Evolutionary conservation across 2,329 filamentous ascomycete species (phyloP).

Genomic region (Herpomyces periplanetae): DNA sequence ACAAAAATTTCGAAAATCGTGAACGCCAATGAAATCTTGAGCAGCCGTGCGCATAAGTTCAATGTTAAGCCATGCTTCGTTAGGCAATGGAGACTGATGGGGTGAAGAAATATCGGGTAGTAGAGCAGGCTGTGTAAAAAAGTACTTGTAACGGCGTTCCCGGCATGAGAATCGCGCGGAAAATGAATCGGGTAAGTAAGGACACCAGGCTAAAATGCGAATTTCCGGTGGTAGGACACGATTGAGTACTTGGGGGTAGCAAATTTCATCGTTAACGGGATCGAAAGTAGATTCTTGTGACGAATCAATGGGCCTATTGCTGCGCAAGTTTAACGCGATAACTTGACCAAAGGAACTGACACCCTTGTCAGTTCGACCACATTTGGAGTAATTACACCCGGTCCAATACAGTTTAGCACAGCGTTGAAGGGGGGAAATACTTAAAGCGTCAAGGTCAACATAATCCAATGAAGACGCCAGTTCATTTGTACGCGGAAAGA

Average conservation of each 20-base stretch:
- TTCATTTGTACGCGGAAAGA: slow-evolving; percentile 16
- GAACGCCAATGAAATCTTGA: slow-evolving; percentile 32
- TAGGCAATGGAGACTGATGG: slow-evolving; percentile 5
- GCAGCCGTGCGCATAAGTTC: slow-evolving; percentile 51
- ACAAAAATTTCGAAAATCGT: slow-evolving; percentile 93
- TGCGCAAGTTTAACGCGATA: slow-evolving; percentile 41
- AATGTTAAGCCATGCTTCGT: slow-evolving; percentile 47
- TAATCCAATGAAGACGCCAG: slow-evolving; percentile 8
- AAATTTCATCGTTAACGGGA: slow-evolving; percentile 36
- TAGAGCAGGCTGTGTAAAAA: slow-evolving; percentile 67
- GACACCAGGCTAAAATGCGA: slow-evolving; percentile 67
- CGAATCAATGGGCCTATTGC: slow-evolving; percentile 21
- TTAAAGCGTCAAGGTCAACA: slow-evolving; percentile 8
- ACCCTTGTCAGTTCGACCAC: slow-evolving; percentile 59
- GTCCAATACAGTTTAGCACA: slow-evolving; percentile 25
- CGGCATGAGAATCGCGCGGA: slow-evolving; percentile 71
- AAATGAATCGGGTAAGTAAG: slow-evolving; percentile 34
- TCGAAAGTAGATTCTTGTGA: slow-evolving; percentile 12
- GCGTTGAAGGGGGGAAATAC: slow-evolving; percentile 1
- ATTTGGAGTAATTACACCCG: slow-evolving; percentile 67
- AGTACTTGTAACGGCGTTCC: slow-evolving; percentile 72
- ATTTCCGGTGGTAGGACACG: slow-evolving; percentile 60
- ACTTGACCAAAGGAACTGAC: slow-evolving; percentile 95
- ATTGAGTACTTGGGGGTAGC: slow-evolving; percentile 51
- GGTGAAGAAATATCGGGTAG: slow-evolving; percentile 11